phyloP scores from a whole-genome alignment of 2,329 filamentous ascomycete species.

The Colletotrichum viniferum region DNA sequence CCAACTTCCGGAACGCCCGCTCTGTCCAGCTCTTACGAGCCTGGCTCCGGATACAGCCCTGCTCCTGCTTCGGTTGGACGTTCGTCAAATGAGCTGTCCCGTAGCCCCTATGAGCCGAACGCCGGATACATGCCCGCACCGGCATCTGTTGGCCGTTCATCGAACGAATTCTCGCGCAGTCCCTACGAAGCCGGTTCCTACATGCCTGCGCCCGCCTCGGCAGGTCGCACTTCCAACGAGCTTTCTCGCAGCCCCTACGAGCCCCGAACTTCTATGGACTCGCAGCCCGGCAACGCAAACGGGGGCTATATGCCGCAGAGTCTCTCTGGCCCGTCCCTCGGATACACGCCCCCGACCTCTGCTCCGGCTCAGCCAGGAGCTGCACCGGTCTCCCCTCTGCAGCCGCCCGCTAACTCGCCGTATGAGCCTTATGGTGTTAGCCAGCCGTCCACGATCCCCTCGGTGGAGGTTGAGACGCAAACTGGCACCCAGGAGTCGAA shows the following conservation, averaged over 20 bases:
- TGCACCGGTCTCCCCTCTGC: not conserved
- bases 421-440: constrained; percentile 22
- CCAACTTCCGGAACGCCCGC: constrained; percentile 36
- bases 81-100: constrained; percentile 32
- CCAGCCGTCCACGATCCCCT: not conserved
- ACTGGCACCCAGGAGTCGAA: not conserved
- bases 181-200: constrained; percentile 27
- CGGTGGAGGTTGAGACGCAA: not conserved
- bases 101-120: constrained; percentile 24
- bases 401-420: constrained; percentile 12
- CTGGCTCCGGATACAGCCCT: constrained; percentile 23
- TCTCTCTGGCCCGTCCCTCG: constrained; percentile 28
- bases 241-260: constrained; percentile 29
- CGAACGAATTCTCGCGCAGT: constrained; percentile 32
- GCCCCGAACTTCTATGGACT: constrained; percentile 47
- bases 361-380: not conserved
- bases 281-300: constrained; percentile 31
- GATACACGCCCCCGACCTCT: constrained; percentile 29
- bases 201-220: constrained; percentile 24
- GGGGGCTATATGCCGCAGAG: constrained; percentile 36
- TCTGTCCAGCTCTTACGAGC: constrained; percentile 29
- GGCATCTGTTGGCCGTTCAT: constrained; percentile 14
- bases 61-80: constrained; percentile 26
- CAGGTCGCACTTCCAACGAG: constrained; percentile 33
- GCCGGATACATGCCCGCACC: constrained; percentile 18